phyloP scores from a whole-genome alignment of 2,329 filamentous ascomycete genomes.

The Diaporthe velutina region DNA sequence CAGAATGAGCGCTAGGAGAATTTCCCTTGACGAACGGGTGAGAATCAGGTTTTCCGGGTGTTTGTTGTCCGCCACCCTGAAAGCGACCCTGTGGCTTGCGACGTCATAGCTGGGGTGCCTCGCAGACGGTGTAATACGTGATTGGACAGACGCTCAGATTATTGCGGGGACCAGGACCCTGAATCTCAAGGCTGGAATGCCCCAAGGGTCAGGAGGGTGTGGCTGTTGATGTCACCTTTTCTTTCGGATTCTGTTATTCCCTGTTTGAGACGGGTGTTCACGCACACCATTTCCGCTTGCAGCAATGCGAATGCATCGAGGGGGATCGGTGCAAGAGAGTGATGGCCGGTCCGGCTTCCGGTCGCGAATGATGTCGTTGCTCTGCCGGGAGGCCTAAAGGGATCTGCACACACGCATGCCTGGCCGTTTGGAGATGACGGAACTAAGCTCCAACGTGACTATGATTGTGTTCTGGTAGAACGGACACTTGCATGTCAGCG shows the following conservation, averaged over 20 bases:
- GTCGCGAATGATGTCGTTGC: slow-evolving; percentile 14
- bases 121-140: slow-evolving; percentile 26
- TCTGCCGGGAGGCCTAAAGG: neutral
- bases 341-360: slow-evolving; percentile 1
- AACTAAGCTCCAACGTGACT: neutral
- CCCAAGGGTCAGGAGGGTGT: slow-evolving; percentile 4
- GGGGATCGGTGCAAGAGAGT: neutral
- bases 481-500: neutral
- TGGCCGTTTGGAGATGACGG: slow-evolving; percentile 10
- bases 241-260: neutral
- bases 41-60: slow-evolving; percentile 21
- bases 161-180: neutral
- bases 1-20: neutral
- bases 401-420: slow-evolving; percentile 6
- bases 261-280: slow-evolving; percentile 20
- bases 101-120: slow-evolving; percentile 3
- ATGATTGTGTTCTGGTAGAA: neutral
- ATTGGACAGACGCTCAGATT: neutral
- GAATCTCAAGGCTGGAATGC: slow-evolving; percentile 10
- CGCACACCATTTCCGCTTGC: neutral
- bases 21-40: neutral
- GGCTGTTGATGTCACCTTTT: slow-evolving; percentile 30
- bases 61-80: neutral
- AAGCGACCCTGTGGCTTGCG: slow-evolving; percentile 20
- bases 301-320: neutral